Evolutionary conservation across 495 filamentous ascomycete genomes (phyloP), one percentile per base, ranked within the genome.

Genomic region (Endocarpon pusillum): DNA sequence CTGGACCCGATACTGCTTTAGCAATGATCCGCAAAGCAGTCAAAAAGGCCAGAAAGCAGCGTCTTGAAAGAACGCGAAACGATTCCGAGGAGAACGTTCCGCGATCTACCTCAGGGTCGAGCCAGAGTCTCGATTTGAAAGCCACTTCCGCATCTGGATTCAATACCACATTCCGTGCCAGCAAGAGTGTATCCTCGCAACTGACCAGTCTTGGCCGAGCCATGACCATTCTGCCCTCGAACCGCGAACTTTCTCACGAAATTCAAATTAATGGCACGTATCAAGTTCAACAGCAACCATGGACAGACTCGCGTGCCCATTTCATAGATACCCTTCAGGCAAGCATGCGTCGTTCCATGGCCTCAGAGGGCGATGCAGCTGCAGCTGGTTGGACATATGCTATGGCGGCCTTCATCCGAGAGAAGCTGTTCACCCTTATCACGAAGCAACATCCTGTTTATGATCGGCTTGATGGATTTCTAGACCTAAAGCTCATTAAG

Each of bases 221-320:
- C 6, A 63, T 74, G 22, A 73, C 73, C 11, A 57, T 80, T 19
- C 61, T 94, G 21, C 85, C 86, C 3, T 72, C 78, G 42, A 97
- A 96, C 48, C 66, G 89, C 26, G 59, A 78, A 17, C 58, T 97
- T 25, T 75, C 92, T 3, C 89, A 96, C 51, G 89, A 96, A 49
- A 62, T 97, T 17, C 75, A 86, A 21, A 79, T 97, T 43, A 86
- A 96, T 51, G 79, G 77, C 44, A 77, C 89, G 42, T 97, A 66
- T 44, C 64, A 63, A 36, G 64, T 79, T 11, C 67, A 74, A 25
- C 57, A 70, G 25, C 48, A 54, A 1, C 52, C 58, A 18, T 62
- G 63, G 28, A 66, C 60, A 3, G 59, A 59, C 7, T 56, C 53
- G 21, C 64, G 62, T 43, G 72, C 54, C 38, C 62, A 52, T 40